Evolutionary conservation across 2,329 filamentous ascomycete genomes (phyloP).

Genomic region (Arthrobotrys musiformis): DNA sequence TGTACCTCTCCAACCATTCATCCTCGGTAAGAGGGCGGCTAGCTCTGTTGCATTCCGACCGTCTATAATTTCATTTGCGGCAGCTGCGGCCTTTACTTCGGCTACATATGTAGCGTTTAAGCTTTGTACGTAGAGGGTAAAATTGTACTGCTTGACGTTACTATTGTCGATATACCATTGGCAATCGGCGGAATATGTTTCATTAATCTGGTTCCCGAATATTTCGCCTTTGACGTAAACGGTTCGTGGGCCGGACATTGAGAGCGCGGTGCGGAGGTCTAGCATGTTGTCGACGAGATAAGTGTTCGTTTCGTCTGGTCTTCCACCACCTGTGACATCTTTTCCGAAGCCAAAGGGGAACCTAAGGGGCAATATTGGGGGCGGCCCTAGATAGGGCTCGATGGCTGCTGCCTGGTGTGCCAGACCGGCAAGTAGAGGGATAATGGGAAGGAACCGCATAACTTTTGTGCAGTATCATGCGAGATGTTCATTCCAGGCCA

Average conservation of each 20-base stretch:
- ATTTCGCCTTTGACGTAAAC: slow-evolving; percentile 55
- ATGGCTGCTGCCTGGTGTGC: slow-evolving; percentile 5
- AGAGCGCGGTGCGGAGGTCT: slow-evolving; percentile 49
- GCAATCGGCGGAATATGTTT: slow-evolving; percentile 42
- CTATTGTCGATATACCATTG: slow-evolving; percentile 56
- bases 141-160: slow-evolving; percentile 51
- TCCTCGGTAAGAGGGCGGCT: slow-evolving; percentile 33
- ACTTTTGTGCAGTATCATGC: background rate
- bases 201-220: slow-evolving; percentile 52
- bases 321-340: slow-evolving; percentile 48
- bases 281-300: slow-evolving; percentile 54
- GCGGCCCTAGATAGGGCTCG: slow-evolving; percentile 28
- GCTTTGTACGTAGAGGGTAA: slow-evolving; percentile 53
- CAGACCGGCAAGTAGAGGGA: background rate
- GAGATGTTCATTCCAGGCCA: background rate
- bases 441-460: slow-evolving; percentile 10
- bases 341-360: slow-evolving; percentile 49
- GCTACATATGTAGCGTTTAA: slow-evolving; percentile 53
- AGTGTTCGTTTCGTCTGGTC: slow-evolving; percentile 35
- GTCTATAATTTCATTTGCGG: slow-evolving; percentile 37
- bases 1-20: slow-evolving; percentile 56
- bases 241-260: slow-evolving; percentile 39
- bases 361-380: slow-evolving; percentile 40
- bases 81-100: slow-evolving; percentile 40
- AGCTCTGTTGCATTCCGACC: slow-evolving; percentile 50